Evolutionary conservation across 306 rosid species (phyloP).

Genomic region (Sesbania bispinosa): DNA sequence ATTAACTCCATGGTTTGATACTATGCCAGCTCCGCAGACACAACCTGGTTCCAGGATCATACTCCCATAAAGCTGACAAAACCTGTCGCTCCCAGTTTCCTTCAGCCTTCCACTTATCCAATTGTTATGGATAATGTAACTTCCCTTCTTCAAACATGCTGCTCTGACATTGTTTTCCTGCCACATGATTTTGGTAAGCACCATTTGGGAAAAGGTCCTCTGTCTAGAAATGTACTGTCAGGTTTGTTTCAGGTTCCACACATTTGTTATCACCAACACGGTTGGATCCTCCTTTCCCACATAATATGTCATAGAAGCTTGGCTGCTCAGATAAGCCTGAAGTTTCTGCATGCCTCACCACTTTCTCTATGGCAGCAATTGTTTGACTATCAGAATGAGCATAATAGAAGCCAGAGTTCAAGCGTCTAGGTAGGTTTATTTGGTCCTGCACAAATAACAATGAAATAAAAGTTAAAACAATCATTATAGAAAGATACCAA

Average conservation of each 20-base stretch:
- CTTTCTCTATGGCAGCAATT: constrained; percentile 79
- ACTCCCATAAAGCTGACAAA: constrained; percentile 82
- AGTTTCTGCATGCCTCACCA: constrained; percentile 81
- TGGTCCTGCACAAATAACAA: constrained; percentile 51
- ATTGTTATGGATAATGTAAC: constrained; percentile 74
- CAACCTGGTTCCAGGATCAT: constrained; percentile 75
- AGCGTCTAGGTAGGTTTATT: constrained; percentile 87
- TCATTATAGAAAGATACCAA: constrained; percentile 9
- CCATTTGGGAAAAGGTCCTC: constrained; percentile 92
- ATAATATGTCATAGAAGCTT: constrained; percentile 86
- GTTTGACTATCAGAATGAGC: constrained; percentile 72
- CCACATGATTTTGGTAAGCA: constrained; percentile 80
- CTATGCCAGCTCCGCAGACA: constrained; percentile 44
- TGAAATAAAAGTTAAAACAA: neutral
- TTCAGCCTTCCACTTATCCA: constrained; percentile 91
- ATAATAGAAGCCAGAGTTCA: constrained; percentile 95
- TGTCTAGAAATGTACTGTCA: constrained; percentile 77
- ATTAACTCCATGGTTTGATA: constrained; percentile 30
- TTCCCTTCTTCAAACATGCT: constrained; percentile 59
- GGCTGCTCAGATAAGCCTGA: constrained; percentile 94
- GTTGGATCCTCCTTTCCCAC: constrained; percentile 72
- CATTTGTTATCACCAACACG: constrained; percentile 56
- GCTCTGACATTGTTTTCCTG: constrained; percentile 45
- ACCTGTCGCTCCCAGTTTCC: constrained; percentile 81
- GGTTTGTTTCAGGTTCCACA: constrained; percentile 76